A percentile compares a stretch with the other conserved stretches of the same genome.
Conservation (phyloP, 192 early-diverging fungal species). For the Podila clonocystis region DNA sequence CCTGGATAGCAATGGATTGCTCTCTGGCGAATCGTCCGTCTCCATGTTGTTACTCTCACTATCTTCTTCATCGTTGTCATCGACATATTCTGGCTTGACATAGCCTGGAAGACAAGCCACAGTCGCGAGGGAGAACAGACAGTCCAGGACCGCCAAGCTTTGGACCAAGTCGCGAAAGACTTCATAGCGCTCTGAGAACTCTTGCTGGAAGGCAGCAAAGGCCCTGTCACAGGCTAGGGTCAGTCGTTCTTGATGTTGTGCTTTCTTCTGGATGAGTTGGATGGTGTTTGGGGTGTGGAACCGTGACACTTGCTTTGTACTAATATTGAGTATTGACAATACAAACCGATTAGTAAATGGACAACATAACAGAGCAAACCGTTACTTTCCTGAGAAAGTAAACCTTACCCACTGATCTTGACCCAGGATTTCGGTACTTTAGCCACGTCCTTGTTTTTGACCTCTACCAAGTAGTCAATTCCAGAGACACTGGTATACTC, state of each 20-base stretch:
- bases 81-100: constrained; percentile 65
- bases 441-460: constrained; percentile 63
- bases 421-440: constrained; percentile 79
- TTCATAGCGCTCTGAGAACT: constrained; percentile 67
- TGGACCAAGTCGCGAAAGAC: constrained; percentile 66
- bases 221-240: constrained; percentile 64
- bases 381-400: not conserved
- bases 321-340: not conserved
- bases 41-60: not conserved
- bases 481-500: constrained; percentile 73
- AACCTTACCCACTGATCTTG: constrained; percentile 58
- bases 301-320: constrained; percentile 72
- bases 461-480: constrained; percentile 82
- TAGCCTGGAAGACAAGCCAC: constrained; percentile 67
- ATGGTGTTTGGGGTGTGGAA: constrained; percentile 73
- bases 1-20: not conserved
- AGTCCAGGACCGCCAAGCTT: constrained; percentile 69
- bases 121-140: constrained; percentile 67
- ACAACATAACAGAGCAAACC: not conserved
- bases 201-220: constrained; percentile 61
- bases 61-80: constrained; percentile 35
- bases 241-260: constrained; percentile 65
- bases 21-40: not conserved
- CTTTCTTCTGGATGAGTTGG: constrained; percentile 63
- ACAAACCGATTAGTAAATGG: not conserved